Evolutionary conservation across 2,329 filamentous ascomycete genomes (phyloP).

Genomic region (Rachicladosporium sp.): DNA sequence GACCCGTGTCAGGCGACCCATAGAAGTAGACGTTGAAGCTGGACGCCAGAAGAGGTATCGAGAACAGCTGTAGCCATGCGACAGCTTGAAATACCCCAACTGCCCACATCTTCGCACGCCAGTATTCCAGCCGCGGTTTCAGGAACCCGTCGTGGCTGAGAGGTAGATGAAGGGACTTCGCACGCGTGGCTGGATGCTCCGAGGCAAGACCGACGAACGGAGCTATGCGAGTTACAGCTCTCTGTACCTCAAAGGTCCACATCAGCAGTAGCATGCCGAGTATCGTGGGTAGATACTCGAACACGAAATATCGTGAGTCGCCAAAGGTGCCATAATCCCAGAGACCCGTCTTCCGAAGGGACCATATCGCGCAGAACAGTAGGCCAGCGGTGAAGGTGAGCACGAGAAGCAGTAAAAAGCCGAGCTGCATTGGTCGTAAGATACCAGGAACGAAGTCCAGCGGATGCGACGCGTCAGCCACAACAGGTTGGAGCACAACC

Average conservation of each 20-base stretch:
- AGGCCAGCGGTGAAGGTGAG: constrained; percentile 60
- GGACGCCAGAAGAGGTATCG: constrained; percentile 68
- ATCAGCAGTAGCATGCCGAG: constrained; percentile 59
- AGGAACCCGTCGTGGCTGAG: constrained; percentile 52
- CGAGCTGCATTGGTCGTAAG: constrained; percentile 54
- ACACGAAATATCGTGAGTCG: constrained; percentile 68
- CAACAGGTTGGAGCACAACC: constrained; percentile 23
- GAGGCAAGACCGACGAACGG: constrained; percentile 71
- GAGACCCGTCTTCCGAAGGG: constrained; percentile 50
- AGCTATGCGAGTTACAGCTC: constrained; percentile 60
- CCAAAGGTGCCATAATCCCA: constrained; percentile 57
- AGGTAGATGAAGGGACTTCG: constrained; percentile 53
- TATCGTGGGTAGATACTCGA: constrained; percentile 72
- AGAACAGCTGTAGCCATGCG: constrained; percentile 68
- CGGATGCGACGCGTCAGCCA: constrained; percentile 14
- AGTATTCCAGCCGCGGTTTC: constrained; percentile 45
- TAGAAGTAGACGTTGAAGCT: constrained; percentile 58
- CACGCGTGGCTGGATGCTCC: constrained; percentile 45
- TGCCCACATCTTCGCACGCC: constrained; percentile 54
- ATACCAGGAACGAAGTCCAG: constrained; percentile 62
- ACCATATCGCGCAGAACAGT: constrained; percentile 61
- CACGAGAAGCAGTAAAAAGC: constrained; percentile 48
- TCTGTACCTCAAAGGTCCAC: constrained; percentile 64
- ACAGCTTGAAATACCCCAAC: constrained; percentile 53
- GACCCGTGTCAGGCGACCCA: constrained; percentile 42